phyloP scores from a whole-genome alignment of 805 yeast species.

The Lachancea meyersii region DNA sequence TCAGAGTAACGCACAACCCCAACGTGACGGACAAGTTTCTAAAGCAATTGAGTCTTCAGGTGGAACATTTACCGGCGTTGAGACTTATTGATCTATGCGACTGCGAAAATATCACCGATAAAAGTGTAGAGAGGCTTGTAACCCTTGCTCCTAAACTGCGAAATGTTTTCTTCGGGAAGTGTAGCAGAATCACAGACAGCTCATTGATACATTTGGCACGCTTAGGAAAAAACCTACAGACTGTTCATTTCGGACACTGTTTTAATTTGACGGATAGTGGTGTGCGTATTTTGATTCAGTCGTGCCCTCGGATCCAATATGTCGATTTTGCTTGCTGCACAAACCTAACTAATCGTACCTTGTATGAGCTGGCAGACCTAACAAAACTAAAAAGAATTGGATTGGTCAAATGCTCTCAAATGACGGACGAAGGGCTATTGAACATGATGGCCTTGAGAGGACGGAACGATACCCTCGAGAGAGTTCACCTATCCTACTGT shows the following conservation, averaged over 20 bases:
- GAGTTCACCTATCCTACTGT: conserved; percentile 91
- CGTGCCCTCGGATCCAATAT: conserved; percentile 81
- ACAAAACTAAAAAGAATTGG: conserved; percentile 87
- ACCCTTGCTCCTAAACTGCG: conserved; percentile 76
- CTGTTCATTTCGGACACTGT: conserved; percentile 92
- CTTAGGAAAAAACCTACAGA: conserved; percentile 75
- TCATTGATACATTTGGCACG: conserved; percentile 64
- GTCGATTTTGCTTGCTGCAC: conserved; percentile 93
- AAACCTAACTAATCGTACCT: conserved; percentile 77
- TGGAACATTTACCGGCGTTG: conserved; percentile 48
- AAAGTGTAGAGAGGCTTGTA: conserved; percentile 65
- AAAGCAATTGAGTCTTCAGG: conserved; percentile 22
- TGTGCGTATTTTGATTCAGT: conserved; percentile 62
- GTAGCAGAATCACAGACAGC: conserved; percentile 78
- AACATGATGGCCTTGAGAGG: conserved; percentile 63
- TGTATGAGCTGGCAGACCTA: conserved; percentile 66
- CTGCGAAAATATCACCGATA: conserved; percentile 75
- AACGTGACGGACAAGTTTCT: conserved; percentile 66
- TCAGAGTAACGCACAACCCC: conserved; percentile 68
- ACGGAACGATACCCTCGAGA: conserved; percentile 74
- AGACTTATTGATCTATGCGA: conserved; percentile 82
- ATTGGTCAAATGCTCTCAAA: conserved; percentile 80
- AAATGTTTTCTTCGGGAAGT: conserved; percentile 84
- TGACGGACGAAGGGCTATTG: conserved; percentile 76
- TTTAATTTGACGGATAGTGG: conserved; percentile 84